phyloP scores from a whole-genome alignment of 2,329 filamentous ascomycete genomes.

The Fusarium longipes region DNA sequence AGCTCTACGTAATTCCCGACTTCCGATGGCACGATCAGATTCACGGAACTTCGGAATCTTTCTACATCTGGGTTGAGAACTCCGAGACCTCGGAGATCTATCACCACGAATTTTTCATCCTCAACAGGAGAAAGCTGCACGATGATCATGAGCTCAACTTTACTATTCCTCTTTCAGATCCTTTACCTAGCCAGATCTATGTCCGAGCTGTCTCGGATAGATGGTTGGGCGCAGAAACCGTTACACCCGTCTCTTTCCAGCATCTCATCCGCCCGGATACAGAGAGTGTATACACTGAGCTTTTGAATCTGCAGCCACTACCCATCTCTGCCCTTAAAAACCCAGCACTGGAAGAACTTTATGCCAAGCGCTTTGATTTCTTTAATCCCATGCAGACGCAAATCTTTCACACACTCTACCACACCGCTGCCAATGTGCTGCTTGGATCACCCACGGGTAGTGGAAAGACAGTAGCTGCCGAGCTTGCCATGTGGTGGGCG shows the following conservation, averaged over 20 bases:
- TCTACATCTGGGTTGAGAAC: slow-evolving; percentile 99
- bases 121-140: slow-evolving; percentile 88
- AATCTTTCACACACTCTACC: slow-evolving; percentile 95
- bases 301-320: slow-evolving; percentile 90
- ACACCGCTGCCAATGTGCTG: slow-evolving; percentile 90
- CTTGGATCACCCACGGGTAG: slow-evolving; percentile 96
- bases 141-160: slow-evolving; percentile 99
- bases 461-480: slow-evolving; percentile 96
- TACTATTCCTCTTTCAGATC: slow-evolving; percentile 93
- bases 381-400: slow-evolving; percentile 99
- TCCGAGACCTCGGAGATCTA: slow-evolving; percentile 98
- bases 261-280: slow-evolving; percentile 97
- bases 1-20: slow-evolving; percentile 85
- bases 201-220: slow-evolving; percentile 93
- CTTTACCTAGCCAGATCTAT: slow-evolving; percentile 94
- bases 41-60: slow-evolving; percentile 94
- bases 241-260: slow-evolving; percentile 95
- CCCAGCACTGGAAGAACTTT: slow-evolving; percentile 85
- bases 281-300: slow-evolving; percentile 95
- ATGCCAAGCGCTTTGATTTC: slow-evolving; percentile 88
- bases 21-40: slow-evolving; percentile 95
- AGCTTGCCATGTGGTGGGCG: slow-evolving; percentile 99
- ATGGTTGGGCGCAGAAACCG: slow-evolving; percentile 96
- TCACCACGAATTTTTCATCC: slow-evolving; percentile 96
- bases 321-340: slow-evolving; percentile 90